Percentiles rank a stretch among this genome's conserved stretches.
These are phyloP conservation scores for Microsporum ferrugineum DNA, from an alignment of 2,329 filamentous ascomycete genomes.

Conservation along the genomic window DNA sequence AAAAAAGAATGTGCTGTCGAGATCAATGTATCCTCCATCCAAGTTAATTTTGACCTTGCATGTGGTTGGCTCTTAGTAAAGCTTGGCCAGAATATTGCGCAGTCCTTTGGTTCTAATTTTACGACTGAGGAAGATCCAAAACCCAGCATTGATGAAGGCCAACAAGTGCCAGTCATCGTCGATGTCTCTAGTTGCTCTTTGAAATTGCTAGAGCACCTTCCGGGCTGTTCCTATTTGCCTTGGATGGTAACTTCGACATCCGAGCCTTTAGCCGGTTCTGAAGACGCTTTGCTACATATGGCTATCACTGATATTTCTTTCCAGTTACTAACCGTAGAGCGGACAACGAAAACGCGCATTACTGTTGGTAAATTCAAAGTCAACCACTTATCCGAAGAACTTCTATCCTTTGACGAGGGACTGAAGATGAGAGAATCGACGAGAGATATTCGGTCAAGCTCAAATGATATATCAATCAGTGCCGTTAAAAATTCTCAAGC, in stretches of 20 bases:
- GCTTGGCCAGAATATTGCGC: conserved; percentile 24
- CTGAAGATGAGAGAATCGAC: conserved; percentile 38
- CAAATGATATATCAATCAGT: conserved; percentile 30
- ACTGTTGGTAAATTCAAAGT: conserved; percentile 35
- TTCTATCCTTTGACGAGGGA: conserved; percentile 42
- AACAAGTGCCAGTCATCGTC: conserved; percentile 17
- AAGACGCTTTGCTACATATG: conserved; percentile 26
- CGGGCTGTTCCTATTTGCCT: conserved; percentile 19
- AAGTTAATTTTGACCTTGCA: conserved; percentile 30
- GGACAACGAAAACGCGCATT: conserved; percentile 21
- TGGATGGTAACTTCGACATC: neutral
- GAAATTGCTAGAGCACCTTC: conserved; percentile 26
- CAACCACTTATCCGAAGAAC: conserved; percentile 38
- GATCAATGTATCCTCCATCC: conserved; percentile 24
- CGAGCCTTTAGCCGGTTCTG: conserved; percentile 12
- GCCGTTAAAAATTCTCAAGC: conserved; percentile 23
- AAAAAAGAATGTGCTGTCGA: conserved; percentile 16
- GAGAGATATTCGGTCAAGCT: conserved; percentile 29
- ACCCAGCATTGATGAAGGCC: conserved; percentile 7
- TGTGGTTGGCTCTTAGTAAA: conserved; percentile 33
- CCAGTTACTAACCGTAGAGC: conserved; percentile 16
- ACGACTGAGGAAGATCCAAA: neutral
- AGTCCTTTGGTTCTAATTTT: conserved; percentile 7
- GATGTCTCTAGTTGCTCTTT: conserved; percentile 13
- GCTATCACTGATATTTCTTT: conserved; percentile 20